A percentile compares a stretch with the other conserved stretches of the same genome.
phyloP scores from a whole-genome alignment of 75 land plant species.

The Azolla pinnata region DNA sequence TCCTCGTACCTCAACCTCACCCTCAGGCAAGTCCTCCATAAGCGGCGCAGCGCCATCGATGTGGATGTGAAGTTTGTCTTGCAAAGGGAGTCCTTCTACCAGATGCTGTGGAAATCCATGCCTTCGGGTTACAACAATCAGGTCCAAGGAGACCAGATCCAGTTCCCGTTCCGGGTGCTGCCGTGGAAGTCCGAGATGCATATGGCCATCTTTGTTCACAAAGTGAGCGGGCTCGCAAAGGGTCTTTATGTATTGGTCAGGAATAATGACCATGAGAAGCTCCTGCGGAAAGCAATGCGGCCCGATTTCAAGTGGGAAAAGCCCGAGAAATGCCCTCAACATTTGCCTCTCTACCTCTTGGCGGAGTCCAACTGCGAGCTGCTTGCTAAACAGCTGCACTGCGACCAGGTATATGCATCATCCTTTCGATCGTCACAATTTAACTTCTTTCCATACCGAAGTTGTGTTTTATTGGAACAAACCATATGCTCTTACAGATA shows the following conservation, averaged over 20 bases:
- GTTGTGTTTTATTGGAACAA: too few relatives aligned
- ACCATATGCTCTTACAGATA: too few relatives aligned
- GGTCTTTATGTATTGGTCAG: conserved; percentile 84
- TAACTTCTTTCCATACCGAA: too few relatives aligned
- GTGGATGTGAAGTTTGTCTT: conserved; percentile 74
- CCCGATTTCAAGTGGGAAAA: conserved; percentile 70
- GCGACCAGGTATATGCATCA: conserved; percentile 72
- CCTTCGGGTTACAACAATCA: conserved; percentile 43
- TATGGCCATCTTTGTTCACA: conserved; percentile 75
- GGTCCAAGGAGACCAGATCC: conserved; percentile 42
- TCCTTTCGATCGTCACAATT: too few relatives aligned
- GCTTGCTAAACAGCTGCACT: conserved; percentile 58
- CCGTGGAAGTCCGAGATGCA: conserved; percentile 82
- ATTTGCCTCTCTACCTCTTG: conserved; percentile 69
- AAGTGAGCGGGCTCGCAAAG: conserved; percentile 47
- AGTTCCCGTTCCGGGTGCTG: conserved; percentile 65
- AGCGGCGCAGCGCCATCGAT: conserved; percentile 81
- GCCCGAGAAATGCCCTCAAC: conserved; percentile 72
- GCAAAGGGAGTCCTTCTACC: conserved; percentile 66
- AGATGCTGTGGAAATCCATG: conserved; percentile 69
- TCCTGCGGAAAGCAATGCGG: conserved; percentile 36
- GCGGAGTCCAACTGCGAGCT: conserved; percentile 38
- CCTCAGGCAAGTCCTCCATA: conserved; percentile 61
- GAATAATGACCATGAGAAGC: conserved; percentile 57
- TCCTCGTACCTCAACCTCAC: conserved; percentile 31